Percentiles rank a stretch among this genome's conserved stretches.
Evolutionary conservation across 2,329 filamentous ascomycete species (phyloP).

Genomic region (Elsinoe perseae): DNA sequence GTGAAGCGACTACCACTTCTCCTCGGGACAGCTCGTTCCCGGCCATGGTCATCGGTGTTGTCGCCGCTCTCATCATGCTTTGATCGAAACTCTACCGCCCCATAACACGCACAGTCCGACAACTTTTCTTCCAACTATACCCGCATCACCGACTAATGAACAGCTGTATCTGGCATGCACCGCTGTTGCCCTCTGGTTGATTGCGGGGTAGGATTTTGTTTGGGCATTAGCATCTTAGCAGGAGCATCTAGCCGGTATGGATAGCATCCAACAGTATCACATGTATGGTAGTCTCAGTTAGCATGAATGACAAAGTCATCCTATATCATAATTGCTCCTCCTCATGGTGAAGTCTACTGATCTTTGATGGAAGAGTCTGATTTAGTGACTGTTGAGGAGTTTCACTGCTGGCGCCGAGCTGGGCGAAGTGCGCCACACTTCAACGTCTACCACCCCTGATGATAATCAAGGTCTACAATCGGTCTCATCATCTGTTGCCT

Average conservation of each 20-base stretch:
- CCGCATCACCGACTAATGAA: constrained; percentile 6
- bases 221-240: constrained; percentile 9
- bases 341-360: neutral
- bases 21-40: neutral
- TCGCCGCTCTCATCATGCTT: constrained; percentile 12
- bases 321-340: neutral
- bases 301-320: constrained; percentile 14
- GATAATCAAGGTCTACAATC: too few species aligned
- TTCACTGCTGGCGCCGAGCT: neutral
- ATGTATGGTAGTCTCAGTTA: constrained; percentile 14
- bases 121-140: neutral
- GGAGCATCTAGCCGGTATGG: constrained; percentile 14
- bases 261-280: constrained; percentile 16
- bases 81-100: neutral
- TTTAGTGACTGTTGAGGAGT: neutral
- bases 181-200: neutral
- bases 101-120: neutral
- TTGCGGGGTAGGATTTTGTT: neutral
- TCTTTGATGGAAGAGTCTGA: neutral
- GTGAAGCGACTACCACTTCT: neutral
- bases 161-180: constrained; percentile 7
- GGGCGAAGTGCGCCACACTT: neutral
- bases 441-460: neutral
- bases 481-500: too few species aligned
- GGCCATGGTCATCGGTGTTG: constrained; percentile 2